A percentile compares a stretch with the other conserved stretches of the same genome.
phyloP scores from a whole-genome alignment of 106 monocot species.

The Dactylorhiza incarnata region DNA sequence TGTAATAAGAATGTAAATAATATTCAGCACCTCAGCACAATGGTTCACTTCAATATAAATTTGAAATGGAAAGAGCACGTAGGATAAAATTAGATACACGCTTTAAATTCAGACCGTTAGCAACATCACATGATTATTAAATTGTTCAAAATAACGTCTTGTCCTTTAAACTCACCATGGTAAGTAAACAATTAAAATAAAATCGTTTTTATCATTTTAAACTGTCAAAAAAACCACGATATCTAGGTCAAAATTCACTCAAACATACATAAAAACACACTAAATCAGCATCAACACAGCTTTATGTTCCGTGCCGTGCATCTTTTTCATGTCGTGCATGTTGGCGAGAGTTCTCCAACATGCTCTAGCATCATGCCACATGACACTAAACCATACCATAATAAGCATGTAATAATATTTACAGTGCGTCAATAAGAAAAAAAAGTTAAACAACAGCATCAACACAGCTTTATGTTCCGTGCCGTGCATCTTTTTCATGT shows the following conservation, averaged over 20 bases:
- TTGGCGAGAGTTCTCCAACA: not conserved
- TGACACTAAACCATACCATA: not conserved
- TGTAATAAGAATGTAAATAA: constrained; percentile 19
- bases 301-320: not conserved
- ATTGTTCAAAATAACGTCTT: not conserved
- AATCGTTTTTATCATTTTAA: not conserved
- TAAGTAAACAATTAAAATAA: not conserved
- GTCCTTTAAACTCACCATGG: not conserved
- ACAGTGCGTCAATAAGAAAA: not conserved
- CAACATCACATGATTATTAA: not conserved
- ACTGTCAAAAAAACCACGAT: not conserved
- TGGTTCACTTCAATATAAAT: not conserved
- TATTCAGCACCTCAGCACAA: not conserved
- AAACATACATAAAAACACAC: not conserved
- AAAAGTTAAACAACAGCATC: not conserved
- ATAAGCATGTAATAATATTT: not conserved
- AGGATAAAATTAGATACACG: not conserved
- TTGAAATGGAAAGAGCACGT: not conserved
- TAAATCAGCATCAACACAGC: not conserved
- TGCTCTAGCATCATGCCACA: not conserved
- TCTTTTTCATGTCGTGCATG: not conserved
- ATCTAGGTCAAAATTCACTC: not conserved
- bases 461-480: not conserved
- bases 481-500: not conserved
- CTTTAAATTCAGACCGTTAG: too few relatives aligned